These are phyloP conservation scores for Sporothrix luriei DNA, from an alignment of 2,329 filamentous ascomycete species.

Conservation along the genomic window DNA sequence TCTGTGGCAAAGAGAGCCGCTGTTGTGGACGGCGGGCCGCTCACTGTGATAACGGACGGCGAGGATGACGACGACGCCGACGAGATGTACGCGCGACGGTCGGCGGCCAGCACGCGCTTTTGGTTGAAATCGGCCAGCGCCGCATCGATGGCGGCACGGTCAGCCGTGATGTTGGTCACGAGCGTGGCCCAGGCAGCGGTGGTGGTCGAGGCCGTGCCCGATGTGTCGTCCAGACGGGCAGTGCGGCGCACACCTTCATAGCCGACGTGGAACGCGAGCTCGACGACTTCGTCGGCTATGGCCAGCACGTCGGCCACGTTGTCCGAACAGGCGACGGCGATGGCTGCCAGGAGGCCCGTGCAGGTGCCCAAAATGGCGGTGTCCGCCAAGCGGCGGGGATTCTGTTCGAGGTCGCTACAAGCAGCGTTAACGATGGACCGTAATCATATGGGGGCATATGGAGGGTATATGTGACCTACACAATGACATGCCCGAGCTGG, in stretches of 20 bases:
- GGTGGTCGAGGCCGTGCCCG: background rate
- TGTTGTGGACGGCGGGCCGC: background rate
- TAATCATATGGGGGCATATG: background rate
- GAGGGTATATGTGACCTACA: slow-evolving; percentile 50
- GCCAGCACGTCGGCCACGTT: slow-evolving; percentile 65
- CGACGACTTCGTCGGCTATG: slow-evolving; percentile 64
- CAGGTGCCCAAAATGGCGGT: slow-evolving; percentile 66
- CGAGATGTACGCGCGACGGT: slow-evolving; percentile 3
- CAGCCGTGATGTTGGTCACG: slow-evolving; percentile 1
- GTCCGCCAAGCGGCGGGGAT: slow-evolving; percentile 49
- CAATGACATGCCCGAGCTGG: slow-evolving; percentile 69
- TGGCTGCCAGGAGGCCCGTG: slow-evolving; percentile 68
- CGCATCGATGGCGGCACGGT: background rate
- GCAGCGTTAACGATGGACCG: background rate
- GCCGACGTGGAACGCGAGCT: slow-evolving; percentile 60
- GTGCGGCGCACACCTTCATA: slow-evolving; percentile 7
- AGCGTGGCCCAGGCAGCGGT: slow-evolving; percentile 11
- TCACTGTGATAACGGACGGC: background rate
- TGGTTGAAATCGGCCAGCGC: background rate
- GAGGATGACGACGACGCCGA: background rate
- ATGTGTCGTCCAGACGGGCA: background rate
- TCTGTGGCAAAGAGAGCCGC: background rate
- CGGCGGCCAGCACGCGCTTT: background rate
- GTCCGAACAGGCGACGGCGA: slow-evolving; percentile 64
- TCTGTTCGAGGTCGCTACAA: slow-evolving; percentile 54